Percentiles rank a stretch among this genome's conserved stretches.
Conservation (phyloP, 768 basidiomycete genomes). For the Sporobolomyces pararoseus region DNA sequence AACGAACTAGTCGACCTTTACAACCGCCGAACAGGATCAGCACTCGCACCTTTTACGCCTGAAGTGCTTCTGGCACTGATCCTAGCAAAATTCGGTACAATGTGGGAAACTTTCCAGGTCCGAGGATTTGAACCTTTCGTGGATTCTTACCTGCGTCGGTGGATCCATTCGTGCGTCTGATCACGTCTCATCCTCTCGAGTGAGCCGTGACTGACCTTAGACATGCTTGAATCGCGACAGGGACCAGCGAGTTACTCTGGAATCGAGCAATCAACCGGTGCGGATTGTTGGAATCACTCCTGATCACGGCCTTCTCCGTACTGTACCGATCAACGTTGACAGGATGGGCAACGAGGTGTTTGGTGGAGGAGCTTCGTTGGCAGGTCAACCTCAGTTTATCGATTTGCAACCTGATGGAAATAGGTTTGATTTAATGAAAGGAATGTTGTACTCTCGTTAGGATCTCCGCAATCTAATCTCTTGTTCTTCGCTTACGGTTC, state of each 20-base stretch:
- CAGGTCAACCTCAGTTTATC: slow-evolving; percentile 56
- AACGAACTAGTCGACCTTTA: slow-evolving; percentile 59
- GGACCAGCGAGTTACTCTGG: slow-evolving; percentile 75
- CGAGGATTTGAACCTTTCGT: slow-evolving; percentile 77
- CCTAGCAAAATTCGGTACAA: slow-evolving; percentile 67
- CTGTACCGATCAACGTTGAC: slow-evolving; percentile 58
- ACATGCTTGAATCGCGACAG: slow-evolving; percentile 50
- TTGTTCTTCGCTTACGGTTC: too few relatives aligned
- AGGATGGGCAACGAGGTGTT: slow-evolving; percentile 42
- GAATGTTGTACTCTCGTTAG: slow-evolving; percentile 32
- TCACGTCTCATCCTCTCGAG: slow-evolving; percentile 8
- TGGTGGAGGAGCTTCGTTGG: slow-evolving; percentile 38
- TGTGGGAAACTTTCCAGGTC: slow-evolving; percentile 72
- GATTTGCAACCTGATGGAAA: slow-evolving; percentile 97
- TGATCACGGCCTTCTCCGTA: slow-evolving; percentile 81
- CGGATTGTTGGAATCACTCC: slow-evolving; percentile 80
- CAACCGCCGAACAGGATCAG: slow-evolving; percentile 42
- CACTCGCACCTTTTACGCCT: slow-evolving; percentile 57
- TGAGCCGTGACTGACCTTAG: background rate
- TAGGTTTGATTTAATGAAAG: slow-evolving; percentile 78
- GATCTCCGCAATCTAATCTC: background rate
- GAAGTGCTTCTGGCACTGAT: slow-evolving; percentile 73
- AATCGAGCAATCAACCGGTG: slow-evolving; percentile 65
- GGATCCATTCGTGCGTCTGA: slow-evolving; percentile 82
- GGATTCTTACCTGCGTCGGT: slow-evolving; percentile 69